Evolutionary conservation across 164 flowering plant genomes (phyloP), one percentile per base, ranked within the genome.

Genomic region (Hamamelis virginiana): DNA sequence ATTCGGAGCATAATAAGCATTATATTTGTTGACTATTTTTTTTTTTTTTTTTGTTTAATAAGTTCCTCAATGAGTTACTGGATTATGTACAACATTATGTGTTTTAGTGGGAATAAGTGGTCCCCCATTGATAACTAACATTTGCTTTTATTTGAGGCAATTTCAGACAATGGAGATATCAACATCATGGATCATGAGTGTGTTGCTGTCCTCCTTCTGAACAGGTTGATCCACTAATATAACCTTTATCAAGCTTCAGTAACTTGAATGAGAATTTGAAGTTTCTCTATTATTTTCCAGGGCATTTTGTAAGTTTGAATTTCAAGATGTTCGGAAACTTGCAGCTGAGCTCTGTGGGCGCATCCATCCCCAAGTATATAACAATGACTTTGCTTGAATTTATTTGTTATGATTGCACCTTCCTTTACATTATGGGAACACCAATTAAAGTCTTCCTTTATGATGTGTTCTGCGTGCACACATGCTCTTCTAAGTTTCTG

Each of bases 341-440:
- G 90, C 98, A 66, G 96, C 96, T 70, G 96, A 92, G 79, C 85
- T 92, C 2, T 91, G 89, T 82, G 98, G 98, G 27, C 91, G 93
- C 64, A 78, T 92, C 72, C 94, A 86, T 79, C 98, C 94, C 19
- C 76, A 81, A 66, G 98, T 90, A 77, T 46, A 23, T 51, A 33
- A 11, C 51, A 51, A 1, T n/a, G 23, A 16, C 19, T 38, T 63
- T 48, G 59, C n/a, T 55, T 18, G 59, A 5, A 47, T 25, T n/a
- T 28, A 41, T 16, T 15, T 19, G 4, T 57, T 56, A 28, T 47
- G 15, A 33, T 33, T 33, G 41, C 41, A 33, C 41, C 41, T 33
- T 33, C 6, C 4, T 33, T 33, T 2, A 33, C 6, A 33, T 33
- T 33, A n/a, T n/a, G 41, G 41, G 6, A 33, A 33, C 41, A 33